These are phyloP conservation scores for Infundibulicybe gibba DNA, from an alignment of 768 basidiomycete genomes.

Conservation along the genomic window DNA sequence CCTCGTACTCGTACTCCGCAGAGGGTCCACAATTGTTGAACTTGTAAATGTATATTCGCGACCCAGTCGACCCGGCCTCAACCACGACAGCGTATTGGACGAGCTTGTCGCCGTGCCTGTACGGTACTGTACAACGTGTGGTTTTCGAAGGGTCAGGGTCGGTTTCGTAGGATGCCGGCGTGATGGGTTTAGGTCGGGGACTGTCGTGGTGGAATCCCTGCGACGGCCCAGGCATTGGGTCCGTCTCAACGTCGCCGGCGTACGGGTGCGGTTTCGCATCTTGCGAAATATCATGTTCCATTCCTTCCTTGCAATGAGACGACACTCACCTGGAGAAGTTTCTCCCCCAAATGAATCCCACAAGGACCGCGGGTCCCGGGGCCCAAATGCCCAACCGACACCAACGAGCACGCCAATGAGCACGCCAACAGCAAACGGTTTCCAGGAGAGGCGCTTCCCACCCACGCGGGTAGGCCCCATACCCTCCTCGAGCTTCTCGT, in stretches of 20 bases:
- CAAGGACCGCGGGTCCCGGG: too few relatives aligned
- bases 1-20: conserved; percentile 87
- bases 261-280: not conserved
- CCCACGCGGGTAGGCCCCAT: too few relatives aligned
- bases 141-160: conserved; percentile 76
- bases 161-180: conserved; percentile 58
- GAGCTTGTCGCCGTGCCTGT: conserved; percentile 45
- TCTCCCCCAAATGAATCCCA: too few relatives aligned
- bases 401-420: too few relatives aligned
- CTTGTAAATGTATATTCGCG: conserved; percentile 97
- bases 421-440: too few relatives aligned
- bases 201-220: not conserved
- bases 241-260: not conserved
- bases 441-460: too few relatives aligned
- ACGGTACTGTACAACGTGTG: conserved; percentile 61
- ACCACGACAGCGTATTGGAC: conserved; percentile 96
- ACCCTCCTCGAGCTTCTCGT: too few relatives aligned
- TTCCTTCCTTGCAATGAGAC: too few relatives aligned
- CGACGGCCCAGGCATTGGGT: too few relatives aligned
- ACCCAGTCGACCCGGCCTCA: conserved; percentile 97
- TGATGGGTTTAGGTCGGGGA: conserved; percentile 10
- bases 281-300: too few relatives aligned
- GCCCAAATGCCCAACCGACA: too few relatives aligned
- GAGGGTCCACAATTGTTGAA: conserved; percentile 86
- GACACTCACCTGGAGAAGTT: too few relatives aligned